Conservation (phyloP, 768 basidiomycete genomes). For the Inosperma sp. region DNA sequence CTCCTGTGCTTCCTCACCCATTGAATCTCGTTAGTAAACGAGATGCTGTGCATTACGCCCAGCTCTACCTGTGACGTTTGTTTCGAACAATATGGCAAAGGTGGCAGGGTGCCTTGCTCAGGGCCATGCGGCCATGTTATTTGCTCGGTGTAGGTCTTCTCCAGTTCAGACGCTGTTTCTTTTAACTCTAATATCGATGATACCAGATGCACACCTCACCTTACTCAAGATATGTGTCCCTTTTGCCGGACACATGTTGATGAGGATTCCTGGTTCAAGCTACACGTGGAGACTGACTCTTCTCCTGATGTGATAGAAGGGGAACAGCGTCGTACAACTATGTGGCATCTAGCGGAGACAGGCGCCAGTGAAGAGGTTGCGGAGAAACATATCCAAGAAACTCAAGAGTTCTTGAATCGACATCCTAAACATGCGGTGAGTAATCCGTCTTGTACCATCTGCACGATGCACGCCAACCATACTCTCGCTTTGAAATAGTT, state of each 20-base stretch:
- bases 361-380: slow-evolving; percentile 51
- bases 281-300: slow-evolving; percentile 49
- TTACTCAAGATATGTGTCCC: slow-evolving; percentile 53
- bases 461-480: no score
- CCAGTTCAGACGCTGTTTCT: slow-evolving; percentile 1
- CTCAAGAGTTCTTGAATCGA: slow-evolving; percentile 42
- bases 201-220: slow-evolving; percentile 50
- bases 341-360: slow-evolving; percentile 49
- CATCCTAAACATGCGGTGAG: slow-evolving; percentile 46
- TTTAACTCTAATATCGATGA: slow-evolving; percentile 6
- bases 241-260: slow-evolving; percentile 58
- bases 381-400: slow-evolving; percentile 48
- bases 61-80: slow-evolving; percentile 75
- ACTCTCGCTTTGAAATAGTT: slow-evolving; percentile 34
- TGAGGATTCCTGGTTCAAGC: slow-evolving; percentile 41
- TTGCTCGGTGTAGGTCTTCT: slow-evolving; percentile 42
- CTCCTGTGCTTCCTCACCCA: slow-evolving; percentile 21
- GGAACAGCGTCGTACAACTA: slow-evolving; percentile 47
- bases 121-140: slow-evolving; percentile 73
- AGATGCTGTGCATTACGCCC: slow-evolving; percentile 62
- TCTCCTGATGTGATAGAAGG: slow-evolving; percentile 36
- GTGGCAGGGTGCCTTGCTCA: slow-evolving; percentile 53
- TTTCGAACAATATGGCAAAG: slow-evolving; percentile 55
- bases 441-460: no score
- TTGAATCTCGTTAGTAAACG: slow-evolving; percentile 31